Percentiles rank a stretch among this genome's conserved stretches.
Conservation (phyloP, 83 land plant species). For the Thuja plicata region DNA sequence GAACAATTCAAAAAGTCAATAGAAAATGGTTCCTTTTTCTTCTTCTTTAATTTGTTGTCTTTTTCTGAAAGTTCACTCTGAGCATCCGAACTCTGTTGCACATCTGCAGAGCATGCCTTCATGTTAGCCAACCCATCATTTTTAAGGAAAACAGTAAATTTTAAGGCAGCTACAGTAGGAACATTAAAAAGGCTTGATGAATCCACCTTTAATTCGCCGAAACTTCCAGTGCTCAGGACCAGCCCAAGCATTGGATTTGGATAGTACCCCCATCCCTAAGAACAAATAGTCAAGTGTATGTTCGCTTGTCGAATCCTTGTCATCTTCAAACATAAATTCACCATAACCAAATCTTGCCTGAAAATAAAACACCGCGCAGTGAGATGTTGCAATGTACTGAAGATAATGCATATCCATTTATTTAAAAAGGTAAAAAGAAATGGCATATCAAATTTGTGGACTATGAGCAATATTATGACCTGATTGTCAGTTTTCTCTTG, state of each 20-base stretch:
- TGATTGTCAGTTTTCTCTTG: background rate
- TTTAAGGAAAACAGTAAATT: background rate
- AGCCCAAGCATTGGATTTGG: slow-evolving; percentile 86
- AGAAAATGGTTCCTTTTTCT: slow-evolving; percentile 42
- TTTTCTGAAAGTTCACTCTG: slow-evolving; percentile 21
- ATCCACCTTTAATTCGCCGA: slow-evolving; percentile 59
- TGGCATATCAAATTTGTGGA: background rate
- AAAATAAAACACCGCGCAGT: background rate
- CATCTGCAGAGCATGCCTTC: slow-evolving; percentile 13
- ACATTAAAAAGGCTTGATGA: background rate
- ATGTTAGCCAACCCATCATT: background rate
- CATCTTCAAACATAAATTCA: background rate
- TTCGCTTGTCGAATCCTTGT: background rate
- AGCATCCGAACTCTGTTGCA: slow-evolving; percentile 18
- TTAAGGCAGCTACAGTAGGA: too few species aligned
- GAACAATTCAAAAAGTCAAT: slow-evolving; percentile 55
- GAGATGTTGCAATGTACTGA: background rate
- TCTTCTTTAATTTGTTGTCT: slow-evolving; percentile 45
- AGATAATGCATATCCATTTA: background rate
- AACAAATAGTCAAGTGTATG: slow-evolving; percentile 41
- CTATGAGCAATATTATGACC: background rate
- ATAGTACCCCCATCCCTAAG: slow-evolving; percentile 46
- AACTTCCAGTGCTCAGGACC: slow-evolving; percentile 98
- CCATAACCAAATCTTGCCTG: slow-evolving; percentile 12
- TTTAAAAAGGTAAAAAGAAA: background rate